phyloP scores from a whole-genome alignment of 2,329 filamentous ascomycete species.

The Cladosporium sp. region DNA sequence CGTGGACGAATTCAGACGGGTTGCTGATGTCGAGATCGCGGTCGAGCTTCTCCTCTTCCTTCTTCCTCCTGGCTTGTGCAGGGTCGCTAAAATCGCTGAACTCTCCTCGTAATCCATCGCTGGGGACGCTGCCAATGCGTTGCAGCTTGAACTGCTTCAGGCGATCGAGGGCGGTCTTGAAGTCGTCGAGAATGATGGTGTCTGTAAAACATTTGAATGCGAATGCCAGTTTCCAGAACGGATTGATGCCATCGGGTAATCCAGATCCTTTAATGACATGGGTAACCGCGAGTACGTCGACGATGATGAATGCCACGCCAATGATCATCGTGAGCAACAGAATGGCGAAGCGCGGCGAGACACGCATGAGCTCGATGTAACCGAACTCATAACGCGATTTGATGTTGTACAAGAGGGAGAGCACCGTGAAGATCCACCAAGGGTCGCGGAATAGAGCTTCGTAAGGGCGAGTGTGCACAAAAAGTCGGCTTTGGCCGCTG shows the following conservation, averaged over 20 bases:
- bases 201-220: conserved; percentile 66
- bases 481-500: conserved; percentile 39
- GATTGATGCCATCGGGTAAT: conserved; percentile 55
- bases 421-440: conserved; percentile 64
- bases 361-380: conserved; percentile 51
- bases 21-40: conserved; percentile 12
- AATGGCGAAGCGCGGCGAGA: conserved; percentile 62
- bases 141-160: conserved; percentile 43
- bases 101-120: conserved; percentile 24
- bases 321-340: conserved; percentile 59
- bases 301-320: conserved; percentile 56
- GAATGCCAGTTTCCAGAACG: conserved; percentile 62
- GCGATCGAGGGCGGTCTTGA: conserved; percentile 56
- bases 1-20: conserved; percentile 8
- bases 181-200: conserved; percentile 63
- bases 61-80: conserved; percentile 23
- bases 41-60: conserved; percentile 10
- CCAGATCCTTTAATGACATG: conserved; percentile 25
- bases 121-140: conserved; percentile 24
- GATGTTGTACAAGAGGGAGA: conserved; percentile 60
- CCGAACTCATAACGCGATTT: conserved; percentile 58
- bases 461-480: conserved; percentile 53
- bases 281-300: conserved; percentile 60
- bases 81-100: conserved; percentile 20
- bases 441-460: conserved; percentile 62